Base-by-base conservation (phyloP, 2,329 filamentous ascomycete species). In the Epichloe amarillans region DNA sequence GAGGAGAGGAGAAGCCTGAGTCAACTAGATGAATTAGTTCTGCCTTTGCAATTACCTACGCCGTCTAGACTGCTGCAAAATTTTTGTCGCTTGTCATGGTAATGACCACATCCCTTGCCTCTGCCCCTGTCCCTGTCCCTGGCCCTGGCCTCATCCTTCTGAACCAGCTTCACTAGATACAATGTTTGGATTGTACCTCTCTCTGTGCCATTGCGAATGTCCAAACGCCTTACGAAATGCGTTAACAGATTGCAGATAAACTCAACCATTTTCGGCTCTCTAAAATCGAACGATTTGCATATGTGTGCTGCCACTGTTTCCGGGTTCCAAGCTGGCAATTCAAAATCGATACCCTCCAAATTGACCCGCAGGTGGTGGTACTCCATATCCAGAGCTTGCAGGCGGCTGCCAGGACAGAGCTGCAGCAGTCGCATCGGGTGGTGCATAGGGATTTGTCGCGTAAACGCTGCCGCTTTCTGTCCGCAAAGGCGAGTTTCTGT, bases 401-500 rank as follows among this genome's bases (percentile, higher is more conserved):
- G 61, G 60, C 7, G 62, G 57, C 64, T 66, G 69, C 52, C 52
- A 54, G 35, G 50, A 49, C 15, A 57, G 55, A 17, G 57, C 49
- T 11, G 56, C 55, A 21, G 55, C 58, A 8, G 53, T 56, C 11
- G 55, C 52, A 35, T 66, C 62, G 12, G 63, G 60, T 6, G 61
- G 55, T 30, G 61, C 60, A 40, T 66, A 67, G 5, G 62, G 54
- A 37, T 61, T 62, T 44, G 56, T 48, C 47, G 58, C 60, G 40
- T 57, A 66, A 15, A 52, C 55, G 39, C 50, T 58, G 43, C 57
- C 61, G n/a, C 57, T 60, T 54, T 73, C 74, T 3, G 75, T 72
- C 12, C 76, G 70, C 49, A 77, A 64, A 4, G 75, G 72, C 1
- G 73, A 76, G 59, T 73, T 76, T 51, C 74, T 69, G 61, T 79